These are phyloP conservation scores for Didymella segeticola DNA, from an alignment of 2,329 filamentous ascomycete species.

Conservation along the genomic window DNA sequence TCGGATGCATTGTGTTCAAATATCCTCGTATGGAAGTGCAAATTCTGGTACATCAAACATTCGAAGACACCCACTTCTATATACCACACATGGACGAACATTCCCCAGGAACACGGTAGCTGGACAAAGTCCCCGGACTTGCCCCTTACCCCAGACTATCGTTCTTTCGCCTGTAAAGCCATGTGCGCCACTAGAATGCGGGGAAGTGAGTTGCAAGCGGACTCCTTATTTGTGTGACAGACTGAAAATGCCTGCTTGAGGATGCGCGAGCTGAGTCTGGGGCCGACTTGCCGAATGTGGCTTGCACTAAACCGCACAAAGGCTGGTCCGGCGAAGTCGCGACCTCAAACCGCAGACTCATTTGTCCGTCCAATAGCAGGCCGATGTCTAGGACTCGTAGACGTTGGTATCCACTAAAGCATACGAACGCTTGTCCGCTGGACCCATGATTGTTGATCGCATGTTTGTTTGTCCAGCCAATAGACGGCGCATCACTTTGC, in stretches of 20 bases:
- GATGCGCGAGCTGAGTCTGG: not conserved
- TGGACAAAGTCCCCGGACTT: constrained; percentile 28
- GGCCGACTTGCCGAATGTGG: not conserved
- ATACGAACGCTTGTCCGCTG: too few species aligned
- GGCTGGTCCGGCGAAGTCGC: constrained; percentile 19
- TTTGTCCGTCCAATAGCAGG: not conserved
- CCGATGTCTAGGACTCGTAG: too few species aligned
- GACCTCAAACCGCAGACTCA: too few species aligned
- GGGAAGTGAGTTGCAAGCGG: not conserved
- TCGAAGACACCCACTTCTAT: constrained; percentile 10
- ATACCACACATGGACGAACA: constrained; percentile 26
- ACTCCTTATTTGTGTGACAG: not conserved
- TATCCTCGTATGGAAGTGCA: not conserved
- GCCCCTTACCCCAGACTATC: constrained; percentile 26
- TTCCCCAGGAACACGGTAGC: constrained; percentile 27
- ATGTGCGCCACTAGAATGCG: not conserved
- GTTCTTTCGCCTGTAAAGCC: not conserved
- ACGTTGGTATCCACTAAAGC: too few species aligned
- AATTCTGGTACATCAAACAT: not conserved
- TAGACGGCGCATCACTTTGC: too few species aligned
- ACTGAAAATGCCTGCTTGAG: not conserved
- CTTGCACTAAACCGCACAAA: constrained; percentile 19
- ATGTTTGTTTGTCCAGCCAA: not conserved
- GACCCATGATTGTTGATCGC: too few species aligned
- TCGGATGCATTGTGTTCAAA: constrained; percentile 17